A percentile compares a stretch with the other conserved stretches of the same genome.
These are phyloP conservation scores for Leccinum ochraceum DNA, from an alignment of 768 basidiomycete species.

Conservation along the genomic window DNA sequence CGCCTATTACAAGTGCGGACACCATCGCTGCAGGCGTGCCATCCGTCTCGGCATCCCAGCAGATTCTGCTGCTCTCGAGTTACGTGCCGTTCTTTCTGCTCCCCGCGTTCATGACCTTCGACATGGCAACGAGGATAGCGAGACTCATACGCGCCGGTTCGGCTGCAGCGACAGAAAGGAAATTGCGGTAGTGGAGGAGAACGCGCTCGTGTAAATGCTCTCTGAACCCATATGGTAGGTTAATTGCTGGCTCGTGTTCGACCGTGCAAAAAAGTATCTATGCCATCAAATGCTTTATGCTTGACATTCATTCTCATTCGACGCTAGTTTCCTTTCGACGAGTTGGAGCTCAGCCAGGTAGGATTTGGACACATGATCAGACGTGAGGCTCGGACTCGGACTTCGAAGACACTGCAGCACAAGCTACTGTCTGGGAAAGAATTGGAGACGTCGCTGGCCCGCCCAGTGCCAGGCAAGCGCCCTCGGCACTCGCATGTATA, in stretches of 20 bases:
- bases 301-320: no score
- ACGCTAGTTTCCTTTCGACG: no score
- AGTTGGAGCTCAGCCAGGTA: no score
- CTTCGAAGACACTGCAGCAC: no score
- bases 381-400: no score
- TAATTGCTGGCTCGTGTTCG: not conserved
- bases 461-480: no score
- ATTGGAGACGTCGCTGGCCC: no score
- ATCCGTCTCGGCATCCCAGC: slow-evolving; percentile 53
- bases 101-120: slow-evolving; percentile 70
- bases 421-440: no score
- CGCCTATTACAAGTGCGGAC: no score
- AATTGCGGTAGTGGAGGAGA: slow-evolving; percentile 13
- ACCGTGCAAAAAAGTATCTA: not conserved
- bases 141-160: slow-evolving; percentile 34
- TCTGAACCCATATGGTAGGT: not conserved
- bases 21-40: slow-evolving; percentile 33
- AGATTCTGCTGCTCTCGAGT: slow-evolving; percentile 56
- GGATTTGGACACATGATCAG: no score
- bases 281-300: not conserved
- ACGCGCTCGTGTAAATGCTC: not conserved
- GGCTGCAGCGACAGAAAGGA: slow-evolving; percentile 13
- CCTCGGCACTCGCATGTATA: no score
- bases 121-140: slow-evolving; percentile 55
- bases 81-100: slow-evolving; percentile 79